Conservation (phyloP, 2,329 filamentous ascomycete species). For the Pyrenophora graminea region DNA sequence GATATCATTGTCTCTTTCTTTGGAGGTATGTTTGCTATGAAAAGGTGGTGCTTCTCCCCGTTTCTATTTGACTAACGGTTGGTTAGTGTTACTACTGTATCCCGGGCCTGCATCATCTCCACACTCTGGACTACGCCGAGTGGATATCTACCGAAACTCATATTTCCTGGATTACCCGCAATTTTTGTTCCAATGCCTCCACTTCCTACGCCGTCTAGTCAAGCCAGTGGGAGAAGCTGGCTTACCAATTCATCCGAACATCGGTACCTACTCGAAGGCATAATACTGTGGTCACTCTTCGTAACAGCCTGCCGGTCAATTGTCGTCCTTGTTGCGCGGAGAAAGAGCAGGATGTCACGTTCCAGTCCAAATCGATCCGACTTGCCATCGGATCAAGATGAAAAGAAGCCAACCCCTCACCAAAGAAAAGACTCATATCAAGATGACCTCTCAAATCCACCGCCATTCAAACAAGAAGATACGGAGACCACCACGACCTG, state of each 20-base stretch:
- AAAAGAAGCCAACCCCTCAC: neutral
- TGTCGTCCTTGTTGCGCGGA: slow-evolving; percentile 14
- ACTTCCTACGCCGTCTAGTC: slow-evolving; percentile 21
- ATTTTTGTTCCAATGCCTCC: slow-evolving; percentile 38
- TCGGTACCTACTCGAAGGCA: slow-evolving; percentile 16
- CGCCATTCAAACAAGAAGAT: neutral
- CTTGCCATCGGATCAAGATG: slow-evolving; percentile 1
- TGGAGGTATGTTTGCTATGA: slow-evolving; percentile 32
- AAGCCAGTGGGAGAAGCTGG: slow-evolving; percentile 19
- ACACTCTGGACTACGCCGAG: slow-evolving; percentile 22
- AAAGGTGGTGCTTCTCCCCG: slow-evolving; percentile 32
- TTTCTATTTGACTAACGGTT: slow-evolving; percentile 32
- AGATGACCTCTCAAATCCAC: neutral
- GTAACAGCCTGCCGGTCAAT: slow-evolving; percentile 22
- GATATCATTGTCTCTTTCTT: slow-evolving; percentile 31
- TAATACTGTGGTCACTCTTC: slow-evolving; percentile 26
- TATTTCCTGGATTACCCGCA: slow-evolving; percentile 15
- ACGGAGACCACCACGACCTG: neutral
- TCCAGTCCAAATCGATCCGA: neutral
- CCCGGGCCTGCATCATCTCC: slow-evolving; percentile 34
- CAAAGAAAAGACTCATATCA: slow-evolving; percentile 7
- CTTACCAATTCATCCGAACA: slow-evolving; percentile 1
- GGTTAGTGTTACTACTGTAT: slow-evolving; percentile 18
- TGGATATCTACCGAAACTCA: slow-evolving; percentile 23
- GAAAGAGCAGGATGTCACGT: slow-evolving; percentile 22